Evolutionary conservation across 306 rosid species (phyloP).

Genomic region (Quillaja saponaria): DNA sequence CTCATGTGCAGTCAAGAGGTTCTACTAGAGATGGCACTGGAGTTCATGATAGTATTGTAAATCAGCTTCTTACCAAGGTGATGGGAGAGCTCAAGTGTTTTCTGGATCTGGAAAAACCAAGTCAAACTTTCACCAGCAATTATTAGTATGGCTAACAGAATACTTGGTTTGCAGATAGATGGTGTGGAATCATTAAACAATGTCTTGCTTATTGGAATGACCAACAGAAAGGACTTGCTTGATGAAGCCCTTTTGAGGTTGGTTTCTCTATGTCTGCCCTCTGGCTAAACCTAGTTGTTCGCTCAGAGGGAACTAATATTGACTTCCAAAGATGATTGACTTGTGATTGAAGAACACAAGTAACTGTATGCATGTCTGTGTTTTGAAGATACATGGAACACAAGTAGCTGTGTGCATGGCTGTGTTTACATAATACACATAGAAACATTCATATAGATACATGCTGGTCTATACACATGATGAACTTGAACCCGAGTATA

Average conservation of each 20-base stretch:
- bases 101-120: conserved; percentile 10
- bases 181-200: conserved; percentile 97
- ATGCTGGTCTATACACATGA: too few species aligned
- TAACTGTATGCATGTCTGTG: too few species aligned
- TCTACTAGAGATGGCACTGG: conserved; percentile 98
- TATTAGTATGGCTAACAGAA: conserved; percentile 30
- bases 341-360: too few species aligned
- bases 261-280: conserved; percentile 25
- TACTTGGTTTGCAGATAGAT: conserved; percentile 75
- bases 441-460: too few species aligned
- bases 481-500: too few species aligned
- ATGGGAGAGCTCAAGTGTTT: conserved; percentile 28
- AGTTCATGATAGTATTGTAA: conserved; percentile 97
- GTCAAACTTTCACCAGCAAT: conserved; percentile 8
- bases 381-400: background rate
- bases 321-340: too few species aligned
- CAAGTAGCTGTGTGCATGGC: conserved; percentile 21
- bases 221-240: conserved; percentile 97
- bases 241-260: conserved; percentile 98
- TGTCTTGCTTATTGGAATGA: conserved; percentile 99
- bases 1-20: conserved; percentile 78
- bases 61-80: conserved; percentile 98
- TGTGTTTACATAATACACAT: too few species aligned
- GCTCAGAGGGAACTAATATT: too few species aligned
- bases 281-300: too few species aligned